phyloP scores from a whole-genome alignment of 768 basidiomycete genomes.

The Cytidiella melzeri region DNA sequence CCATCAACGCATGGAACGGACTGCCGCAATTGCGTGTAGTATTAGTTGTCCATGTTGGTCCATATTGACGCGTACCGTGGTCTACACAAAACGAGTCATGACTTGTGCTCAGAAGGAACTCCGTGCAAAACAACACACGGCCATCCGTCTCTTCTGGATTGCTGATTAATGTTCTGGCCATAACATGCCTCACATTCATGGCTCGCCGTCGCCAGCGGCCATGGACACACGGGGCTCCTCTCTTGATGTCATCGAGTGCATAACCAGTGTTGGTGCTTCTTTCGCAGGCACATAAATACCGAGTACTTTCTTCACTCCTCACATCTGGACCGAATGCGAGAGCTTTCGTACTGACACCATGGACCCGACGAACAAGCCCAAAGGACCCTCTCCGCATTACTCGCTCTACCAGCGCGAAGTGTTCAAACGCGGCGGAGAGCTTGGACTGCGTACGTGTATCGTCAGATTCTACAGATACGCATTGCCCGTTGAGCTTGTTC shows the following conservation, averaged over 20 bases:
- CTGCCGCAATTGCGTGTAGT: too few species aligned
- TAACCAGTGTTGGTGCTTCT: neutral
- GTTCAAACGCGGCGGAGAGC: slow-evolving; percentile 35
- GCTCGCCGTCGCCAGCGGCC: too few species aligned
- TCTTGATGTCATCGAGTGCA: neutral
- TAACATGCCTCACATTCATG: too few species aligned
- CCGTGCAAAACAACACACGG: too few species aligned
- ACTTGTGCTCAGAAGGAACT: too few species aligned
- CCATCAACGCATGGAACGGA: too few species aligned
- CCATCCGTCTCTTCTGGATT: too few species aligned
- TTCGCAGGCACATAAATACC: neutral
- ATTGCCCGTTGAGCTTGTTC: neutral
- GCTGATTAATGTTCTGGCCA: too few species aligned
- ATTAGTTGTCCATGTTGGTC: too few species aligned
- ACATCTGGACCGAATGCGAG: neutral
- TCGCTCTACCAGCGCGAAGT: slow-evolving; percentile 46
- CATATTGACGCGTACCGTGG: too few species aligned
- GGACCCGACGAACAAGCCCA: slow-evolving; percentile 43
- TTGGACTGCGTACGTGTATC: slow-evolving; percentile 28
- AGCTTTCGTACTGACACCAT: slow-evolving; percentile 18
- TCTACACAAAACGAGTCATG: too few species aligned
- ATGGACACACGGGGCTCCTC: neutral
- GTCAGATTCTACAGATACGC: neutral
- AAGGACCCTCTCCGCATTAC: slow-evolving; percentile 43
- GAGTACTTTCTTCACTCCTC: neutral